Evolutionary conservation across 1,284 basidiomycete genomes (phyloP).

Genomic region (Heterobasidion annosum): DNA sequence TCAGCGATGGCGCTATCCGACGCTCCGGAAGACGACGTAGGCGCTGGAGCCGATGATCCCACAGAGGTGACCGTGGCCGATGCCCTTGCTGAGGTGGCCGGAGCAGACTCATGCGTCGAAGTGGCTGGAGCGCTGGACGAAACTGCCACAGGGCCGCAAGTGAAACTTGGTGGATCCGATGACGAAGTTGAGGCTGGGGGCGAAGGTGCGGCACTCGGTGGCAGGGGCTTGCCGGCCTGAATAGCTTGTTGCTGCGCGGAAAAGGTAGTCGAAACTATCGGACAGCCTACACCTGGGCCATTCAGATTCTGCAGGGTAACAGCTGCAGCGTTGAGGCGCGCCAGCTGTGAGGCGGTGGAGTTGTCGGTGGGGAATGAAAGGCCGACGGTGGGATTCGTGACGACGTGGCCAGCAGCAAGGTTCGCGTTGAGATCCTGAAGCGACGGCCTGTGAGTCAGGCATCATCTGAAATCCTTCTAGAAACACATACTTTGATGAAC

Average conservation of each 20-base stretch:
- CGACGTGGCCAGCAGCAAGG: slow-evolving; percentile 42
- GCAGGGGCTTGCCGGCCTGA: slow-evolving; percentile 1
- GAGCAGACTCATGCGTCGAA: not conserved
- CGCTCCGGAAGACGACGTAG: not conserved
- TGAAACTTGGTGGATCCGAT: not conserved
- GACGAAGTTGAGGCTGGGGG: not conserved
- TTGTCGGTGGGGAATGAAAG: slow-evolving; percentile 46
- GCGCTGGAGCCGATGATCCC: not conserved
- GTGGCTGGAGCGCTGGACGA: not conserved
- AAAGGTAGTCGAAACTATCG: slow-evolving; percentile 20
- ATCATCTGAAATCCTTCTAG: no score
- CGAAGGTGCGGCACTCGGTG: not conserved
- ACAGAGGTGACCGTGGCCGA: not conserved
- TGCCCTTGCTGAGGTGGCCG: not conserved
- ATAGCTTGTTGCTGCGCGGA: slow-evolving; percentile 18
- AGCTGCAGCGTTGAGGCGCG: slow-evolving; percentile 34
- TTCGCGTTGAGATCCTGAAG: slow-evolving; percentile 2
- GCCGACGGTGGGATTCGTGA: slow-evolving; percentile 42
- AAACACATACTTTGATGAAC: slow-evolving; percentile 34
- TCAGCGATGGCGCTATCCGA: slow-evolving; percentile 3
- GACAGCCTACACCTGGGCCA: slow-evolving; percentile 22
- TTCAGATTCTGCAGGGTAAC: slow-evolving; percentile 21
- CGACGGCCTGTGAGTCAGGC: slow-evolving; percentile 26
- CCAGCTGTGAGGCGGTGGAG: slow-evolving; percentile 34
- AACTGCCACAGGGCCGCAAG: no score